Base-by-base conservation (phyloP, 306 rosid species). In the Lathyrus tuberosus region DNA sequence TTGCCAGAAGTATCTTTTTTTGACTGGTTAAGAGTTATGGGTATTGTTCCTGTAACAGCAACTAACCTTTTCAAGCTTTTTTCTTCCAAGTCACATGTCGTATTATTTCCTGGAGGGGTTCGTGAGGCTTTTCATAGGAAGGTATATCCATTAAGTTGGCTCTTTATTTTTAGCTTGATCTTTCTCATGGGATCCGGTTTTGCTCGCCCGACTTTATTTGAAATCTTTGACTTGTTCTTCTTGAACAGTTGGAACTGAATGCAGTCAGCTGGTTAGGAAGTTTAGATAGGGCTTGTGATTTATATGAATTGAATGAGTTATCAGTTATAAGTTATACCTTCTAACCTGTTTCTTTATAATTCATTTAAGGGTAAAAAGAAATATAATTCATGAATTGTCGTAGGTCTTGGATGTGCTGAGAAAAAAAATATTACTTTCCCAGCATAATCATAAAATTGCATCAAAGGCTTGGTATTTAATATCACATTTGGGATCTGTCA, bases 81-180 rank as follows among this genome's bases (percentile, higher is more conserved):
- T 37, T 85, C 91, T 76, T 85, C 96, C 5, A 90, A 90, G 72
- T 83, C 96, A 54, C 97, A 90, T 76, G 82, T 85, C 72, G 70
- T 93, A 33, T 85, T 93, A 47, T 93, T 78, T 83, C 96, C 96
- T 2, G 97, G 97, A 69, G 98, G 98, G 71, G 54, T 90, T 88
- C 89, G 98, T 5, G 98, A 93, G 86, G 98, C 94, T 81, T 86
- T 88, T 56, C 98, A 93, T 46, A 84, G 97, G 57, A 90, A 88
- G 97, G 98, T 90, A 81, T 72, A 30, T 38, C 28, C 65, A 58
- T 18, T 35, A 67, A 26, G 20, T 47, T 18, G 26, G 37, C 38
- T 33, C 33, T 68, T 72, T 53, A 12, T 51, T 42, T 16, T 69
- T 24, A 67, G 28, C 73, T 38, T 59, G n/a, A 62, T 22, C 57